Percentiles rank a stretch among this genome's conserved stretches.
phyloP scores from a whole-genome alignment of 148 eudicot genomes.

The Simmondsia chinensis region DNA sequence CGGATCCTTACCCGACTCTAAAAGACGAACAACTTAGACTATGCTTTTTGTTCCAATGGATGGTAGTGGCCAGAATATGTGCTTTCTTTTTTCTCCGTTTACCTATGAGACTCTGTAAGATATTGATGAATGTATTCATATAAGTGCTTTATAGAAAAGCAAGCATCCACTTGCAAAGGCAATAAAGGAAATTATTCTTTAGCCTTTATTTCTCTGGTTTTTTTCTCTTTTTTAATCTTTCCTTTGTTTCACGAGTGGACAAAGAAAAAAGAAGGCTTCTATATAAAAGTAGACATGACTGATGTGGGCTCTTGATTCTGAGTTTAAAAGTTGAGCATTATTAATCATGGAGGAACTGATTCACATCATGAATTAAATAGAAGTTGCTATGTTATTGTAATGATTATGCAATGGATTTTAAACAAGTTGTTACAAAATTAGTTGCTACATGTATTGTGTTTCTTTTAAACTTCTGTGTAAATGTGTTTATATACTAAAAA shows the following conservation, averaged over 20 bases:
- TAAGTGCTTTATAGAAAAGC: conserved; percentile 50
- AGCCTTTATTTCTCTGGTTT: conserved; percentile 27
- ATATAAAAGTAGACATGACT: conserved; percentile 20
- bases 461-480: too few species aligned
- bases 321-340: conserved; percentile 10
- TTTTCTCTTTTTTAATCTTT: conserved; percentile 11
- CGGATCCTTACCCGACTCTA: too few species aligned
- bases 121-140: conserved; percentile 36
- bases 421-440: too few species aligned
- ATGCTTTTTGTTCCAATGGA: conserved; percentile 15
- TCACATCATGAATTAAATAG: too few species aligned
- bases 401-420: too few species aligned
- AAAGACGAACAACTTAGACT: conserved; percentile 14
- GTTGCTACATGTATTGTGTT: too few species aligned
- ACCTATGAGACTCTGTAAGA: conserved; percentile 45
- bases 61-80: conserved; percentile 31
- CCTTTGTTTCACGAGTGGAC: conserved; percentile 30
- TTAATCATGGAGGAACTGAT: conserved; percentile 33
- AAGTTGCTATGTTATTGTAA: too few species aligned
- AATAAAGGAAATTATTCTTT: conserved; percentile 43
- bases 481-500: too few species aligned
- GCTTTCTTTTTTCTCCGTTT: conserved; percentile 20
- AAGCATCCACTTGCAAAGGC: conserved; percentile 45
- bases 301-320: conserved; percentile 50
- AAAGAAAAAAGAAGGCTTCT: conserved; percentile 27